A percentile compares a stretch with the other conserved stretches of the same genome.
Evolutionary conservation across 768 basidiomycete genomes (phyloP).

Genomic region (Chalciporus chontae): DNA sequence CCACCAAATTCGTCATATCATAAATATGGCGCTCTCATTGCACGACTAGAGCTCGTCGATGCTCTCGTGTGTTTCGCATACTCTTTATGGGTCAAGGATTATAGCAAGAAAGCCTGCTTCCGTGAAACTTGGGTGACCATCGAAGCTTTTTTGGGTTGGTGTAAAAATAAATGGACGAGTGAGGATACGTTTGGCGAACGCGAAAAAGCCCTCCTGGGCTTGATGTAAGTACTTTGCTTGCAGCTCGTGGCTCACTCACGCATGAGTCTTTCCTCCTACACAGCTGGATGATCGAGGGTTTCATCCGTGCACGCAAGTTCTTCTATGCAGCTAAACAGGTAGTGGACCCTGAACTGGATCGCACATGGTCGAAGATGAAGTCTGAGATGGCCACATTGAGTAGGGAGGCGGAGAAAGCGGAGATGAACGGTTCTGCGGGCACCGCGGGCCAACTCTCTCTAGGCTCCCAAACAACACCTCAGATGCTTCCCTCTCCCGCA

Average conservation of each 20-base stretch:
- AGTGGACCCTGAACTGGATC: conserved; percentile 34
- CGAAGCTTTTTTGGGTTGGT: conserved; percentile 67
- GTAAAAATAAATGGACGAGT: conserved; percentile 62
- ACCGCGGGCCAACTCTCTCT: conserved; percentile 25
- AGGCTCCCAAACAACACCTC: conserved; percentile 46
- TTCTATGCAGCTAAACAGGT: conserved; percentile 35
- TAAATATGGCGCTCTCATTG: conserved; percentile 70
- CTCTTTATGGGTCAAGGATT: conserved; percentile 77
- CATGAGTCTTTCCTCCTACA: conserved; percentile 20
- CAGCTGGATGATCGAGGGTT: conserved; percentile 79
- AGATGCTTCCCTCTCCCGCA: conserved; percentile 78
- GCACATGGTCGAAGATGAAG: conserved; percentile 33
- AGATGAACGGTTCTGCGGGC: conserved; percentile 29
- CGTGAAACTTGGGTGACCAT: conserved; percentile 66
- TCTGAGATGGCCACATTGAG: conserved; percentile 29
- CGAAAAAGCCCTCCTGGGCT: conserved; percentile 63
- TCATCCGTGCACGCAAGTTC: conserved; percentile 56
- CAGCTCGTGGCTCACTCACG: conserved; percentile 22
- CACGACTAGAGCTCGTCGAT: conserved; percentile 76
- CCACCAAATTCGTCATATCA: conserved; percentile 67
- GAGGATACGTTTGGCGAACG: conserved; percentile 43
- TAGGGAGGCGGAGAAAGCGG: conserved; percentile 35
- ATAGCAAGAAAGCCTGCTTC: conserved; percentile 51
- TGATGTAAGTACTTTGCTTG: conserved; percentile 58
- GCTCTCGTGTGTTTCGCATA: conserved; percentile 83